phyloP scores from a whole-genome alignment of 768 basidiomycete species.

The Suillus fuscotomentosus region DNA sequence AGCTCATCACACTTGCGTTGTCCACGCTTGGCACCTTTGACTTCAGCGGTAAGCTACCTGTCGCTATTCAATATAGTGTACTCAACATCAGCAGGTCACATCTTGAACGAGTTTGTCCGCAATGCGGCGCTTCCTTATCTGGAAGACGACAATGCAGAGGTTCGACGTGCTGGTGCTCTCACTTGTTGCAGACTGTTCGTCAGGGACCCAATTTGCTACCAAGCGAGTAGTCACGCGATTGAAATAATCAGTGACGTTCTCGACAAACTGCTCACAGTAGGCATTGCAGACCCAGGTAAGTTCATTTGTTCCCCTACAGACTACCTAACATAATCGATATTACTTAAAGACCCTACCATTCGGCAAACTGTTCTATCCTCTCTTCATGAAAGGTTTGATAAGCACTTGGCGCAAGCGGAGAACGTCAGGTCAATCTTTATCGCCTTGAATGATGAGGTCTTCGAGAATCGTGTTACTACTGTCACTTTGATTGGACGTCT shows the following conservation, averaged over 20 bases:
- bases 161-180: conserved; percentile 85
- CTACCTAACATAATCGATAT: conserved; percentile 10
- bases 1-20: conserved; percentile 78
- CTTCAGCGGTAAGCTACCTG: conserved; percentile 68
- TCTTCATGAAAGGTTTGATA: conserved; percentile 92
- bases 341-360: conserved; percentile 61
- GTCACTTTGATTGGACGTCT: conserved; percentile 90
- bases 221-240: conserved; percentile 93
- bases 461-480: conserved; percentile 90
- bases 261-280: conserved; percentile 92
- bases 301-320: neutral
- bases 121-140: conserved; percentile 89
- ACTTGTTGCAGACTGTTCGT: conserved; percentile 93
- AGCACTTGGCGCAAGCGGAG: conserved; percentile 95
- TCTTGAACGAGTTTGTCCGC: conserved; percentile 94
- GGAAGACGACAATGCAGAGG: conserved; percentile 87
- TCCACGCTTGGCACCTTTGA: conserved; percentile 89
- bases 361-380: conserved; percentile 83
- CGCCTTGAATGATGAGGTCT: conserved; percentile 95
- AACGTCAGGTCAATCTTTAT: conserved; percentile 98
- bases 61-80: neutral
- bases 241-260: conserved; percentile 98
- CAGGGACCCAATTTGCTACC: conserved; percentile 93
- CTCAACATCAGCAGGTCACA: conserved; percentile 58
- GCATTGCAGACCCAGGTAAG: conserved; percentile 92